Conservation (phyloP, 2,329 filamentous ascomycete genomes). For the Diaporthe vexans region DNA sequence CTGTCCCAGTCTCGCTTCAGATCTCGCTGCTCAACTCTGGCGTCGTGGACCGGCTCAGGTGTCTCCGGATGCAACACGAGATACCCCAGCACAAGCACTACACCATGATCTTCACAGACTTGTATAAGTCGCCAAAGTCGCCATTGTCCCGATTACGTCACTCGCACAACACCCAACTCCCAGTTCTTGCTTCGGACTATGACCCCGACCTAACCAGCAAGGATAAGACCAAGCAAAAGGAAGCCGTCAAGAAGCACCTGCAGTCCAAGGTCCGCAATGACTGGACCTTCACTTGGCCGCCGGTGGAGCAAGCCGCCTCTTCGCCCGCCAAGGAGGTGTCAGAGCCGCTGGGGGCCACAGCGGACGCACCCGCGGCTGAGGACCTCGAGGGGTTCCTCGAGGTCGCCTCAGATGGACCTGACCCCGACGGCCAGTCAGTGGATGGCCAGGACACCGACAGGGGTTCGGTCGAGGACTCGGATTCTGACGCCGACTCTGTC, state of each 20-base stretch:
- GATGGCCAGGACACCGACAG: slow-evolving; percentile 51
- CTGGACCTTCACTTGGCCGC: slow-evolving; percentile 73
- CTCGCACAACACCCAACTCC: slow-evolving; percentile 51
- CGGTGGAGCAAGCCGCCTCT: slow-evolving; percentile 39
- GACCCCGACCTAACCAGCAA: slow-evolving; percentile 73
- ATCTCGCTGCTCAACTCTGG: not conserved
- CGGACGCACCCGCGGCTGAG: slow-evolving; percentile 16
- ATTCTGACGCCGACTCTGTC: slow-evolving; percentile 62
- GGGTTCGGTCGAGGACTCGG: slow-evolving; percentile 56
- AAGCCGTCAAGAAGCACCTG: slow-evolving; percentile 71
- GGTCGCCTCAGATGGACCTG: slow-evolving; percentile 34
- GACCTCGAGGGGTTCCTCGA: slow-evolving; percentile 37
- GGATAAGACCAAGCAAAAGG: slow-evolving; percentile 74
- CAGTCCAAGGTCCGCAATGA: slow-evolving; percentile 68
- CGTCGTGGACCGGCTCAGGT: not conserved
- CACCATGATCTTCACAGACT: slow-evolving; percentile 71
- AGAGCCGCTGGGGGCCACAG: not conserved
- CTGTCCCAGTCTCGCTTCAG: not conserved
- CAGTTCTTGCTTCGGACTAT: slow-evolving; percentile 58
- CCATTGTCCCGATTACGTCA: slow-evolving; percentile 66
- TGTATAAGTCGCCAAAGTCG: slow-evolving; percentile 69
- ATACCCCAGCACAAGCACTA: slow-evolving; percentile 6
- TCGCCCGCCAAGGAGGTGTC: not conserved
- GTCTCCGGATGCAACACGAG: not conserved
- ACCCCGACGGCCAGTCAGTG: not conserved